Evolutionary conservation across 2,329 filamentous ascomycete species (phyloP).

Genomic region (Cladosporium sp.): DNA sequence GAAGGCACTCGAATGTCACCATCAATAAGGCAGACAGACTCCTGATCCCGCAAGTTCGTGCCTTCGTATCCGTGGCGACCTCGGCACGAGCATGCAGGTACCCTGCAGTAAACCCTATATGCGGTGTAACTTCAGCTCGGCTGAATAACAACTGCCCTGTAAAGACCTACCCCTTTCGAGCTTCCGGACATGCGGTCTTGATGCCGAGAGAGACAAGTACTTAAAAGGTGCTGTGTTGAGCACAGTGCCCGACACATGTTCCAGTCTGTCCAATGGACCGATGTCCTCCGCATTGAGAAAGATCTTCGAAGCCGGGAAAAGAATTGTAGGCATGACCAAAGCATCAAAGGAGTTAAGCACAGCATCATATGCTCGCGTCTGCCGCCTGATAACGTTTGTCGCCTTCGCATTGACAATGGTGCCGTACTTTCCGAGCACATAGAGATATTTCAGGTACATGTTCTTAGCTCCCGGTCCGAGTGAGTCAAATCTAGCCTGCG

Average conservation of each 20-base stretch:
- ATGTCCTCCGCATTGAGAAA: conserved; percentile 12
- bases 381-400: conserved; percentile 39
- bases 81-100: neutral
- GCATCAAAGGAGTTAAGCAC: conserved; percentile 42
- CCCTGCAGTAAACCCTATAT: neutral
- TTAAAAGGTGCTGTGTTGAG: conserved; percentile 19
- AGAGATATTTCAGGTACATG: conserved; percentile 17
- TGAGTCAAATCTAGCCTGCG: conserved; percentile 15
- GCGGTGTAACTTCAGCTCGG: neutral
- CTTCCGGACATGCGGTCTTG: no score
- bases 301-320: conserved; percentile 22
- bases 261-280: conserved; percentile 18
- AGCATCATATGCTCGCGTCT: conserved; percentile 44
- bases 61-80: no score
- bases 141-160: no score
- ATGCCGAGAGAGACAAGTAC: no score
- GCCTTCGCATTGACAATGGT: conserved; percentile 37
- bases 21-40: neutral
- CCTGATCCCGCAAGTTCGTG: neutral
- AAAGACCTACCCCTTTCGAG: no score
- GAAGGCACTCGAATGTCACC: neutral
- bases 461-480: conserved; percentile 17
- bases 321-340: conserved; percentile 45
- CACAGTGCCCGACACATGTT: conserved; percentile 16
- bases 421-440: conserved; percentile 15